phyloP scores from a whole-genome alignment of 1,139 yeast species.

The Yamadazyma songkhlaensis region DNA sequence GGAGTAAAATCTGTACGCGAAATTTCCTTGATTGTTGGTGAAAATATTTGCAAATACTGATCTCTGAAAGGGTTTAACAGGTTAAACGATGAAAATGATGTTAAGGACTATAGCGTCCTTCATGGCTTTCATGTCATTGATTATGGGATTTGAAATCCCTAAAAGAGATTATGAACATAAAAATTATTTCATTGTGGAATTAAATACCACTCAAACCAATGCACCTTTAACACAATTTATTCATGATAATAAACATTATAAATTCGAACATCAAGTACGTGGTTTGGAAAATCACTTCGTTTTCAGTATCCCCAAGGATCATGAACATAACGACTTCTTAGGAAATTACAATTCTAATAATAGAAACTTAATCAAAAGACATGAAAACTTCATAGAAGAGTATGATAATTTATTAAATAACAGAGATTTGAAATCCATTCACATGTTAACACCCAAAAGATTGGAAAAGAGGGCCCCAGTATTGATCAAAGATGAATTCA shows the following conservation, averaged over 20 bases:
- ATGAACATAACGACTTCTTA: slow-evolving; percentile 31
- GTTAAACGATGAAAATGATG: neutral
- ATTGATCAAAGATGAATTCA: slow-evolving; percentile 13
- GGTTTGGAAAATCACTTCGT: slow-evolving; percentile 62
- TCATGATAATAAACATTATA: slow-evolving; percentile 30
- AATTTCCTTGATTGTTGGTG: neutral
- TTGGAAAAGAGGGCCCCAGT: slow-evolving; percentile 49
- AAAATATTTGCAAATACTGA: neutral
- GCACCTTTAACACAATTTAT: slow-evolving; percentile 32
- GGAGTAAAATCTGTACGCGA: neutral
- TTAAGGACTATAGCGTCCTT: neutral
- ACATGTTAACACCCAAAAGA: slow-evolving; percentile 47
- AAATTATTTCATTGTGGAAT: slow-evolving; percentile 59
- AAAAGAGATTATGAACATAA: slow-evolving; percentile 35
- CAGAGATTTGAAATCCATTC: slow-evolving; percentile 40
- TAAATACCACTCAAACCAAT: slow-evolving; percentile 31
- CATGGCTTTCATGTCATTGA: neutral
- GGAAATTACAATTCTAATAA: slow-evolving; percentile 36
- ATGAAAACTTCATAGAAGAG: slow-evolving; percentile 21
- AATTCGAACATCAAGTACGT: slow-evolving; percentile 57
- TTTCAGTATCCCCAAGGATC: slow-evolving; percentile 48
- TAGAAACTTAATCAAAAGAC: slow-evolving; percentile 25
- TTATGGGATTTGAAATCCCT: slow-evolving; percentile 18
- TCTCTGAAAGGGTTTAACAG: neutral
- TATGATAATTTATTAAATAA: slow-evolving; percentile 28